These are phyloP conservation scores for Glomus cerebriforme DNA, from an alignment of 192 early-diverging fungal species.

Conservation along the genomic window DNA sequence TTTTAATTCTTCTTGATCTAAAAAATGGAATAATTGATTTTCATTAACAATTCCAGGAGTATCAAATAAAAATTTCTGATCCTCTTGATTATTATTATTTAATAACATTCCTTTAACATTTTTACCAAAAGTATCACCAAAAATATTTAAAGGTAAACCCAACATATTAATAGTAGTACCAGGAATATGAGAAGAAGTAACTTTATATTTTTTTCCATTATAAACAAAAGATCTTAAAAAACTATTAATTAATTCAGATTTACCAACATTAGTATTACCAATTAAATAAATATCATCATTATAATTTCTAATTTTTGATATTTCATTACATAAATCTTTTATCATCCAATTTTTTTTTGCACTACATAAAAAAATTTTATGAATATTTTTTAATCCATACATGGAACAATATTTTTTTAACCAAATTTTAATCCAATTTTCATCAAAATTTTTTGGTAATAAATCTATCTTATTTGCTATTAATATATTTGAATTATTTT, in stretches of 20 bases:
- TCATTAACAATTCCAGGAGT: constrained; percentile 67
- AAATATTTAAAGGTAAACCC: constrained; percentile 56
- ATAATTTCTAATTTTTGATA: constrained; percentile 41
- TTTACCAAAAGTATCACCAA: constrained; percentile 48
- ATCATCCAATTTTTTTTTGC: constrained; percentile 62
- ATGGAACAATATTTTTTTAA: constrained; percentile 42
- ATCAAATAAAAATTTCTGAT: constrained; percentile 51
- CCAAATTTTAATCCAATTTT: constrained; percentile 53
- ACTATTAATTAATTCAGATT: constrained; percentile 72
- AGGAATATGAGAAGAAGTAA: constrained; percentile 63
- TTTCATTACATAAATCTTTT: constrained; percentile 48
- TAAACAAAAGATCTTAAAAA: constrained; percentile 57
- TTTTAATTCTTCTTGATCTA: constrained; percentile 56
- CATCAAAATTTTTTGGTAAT: constrained; percentile 56
- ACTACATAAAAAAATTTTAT: constrained; percentile 56
- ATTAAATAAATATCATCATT: constrained; percentile 68
- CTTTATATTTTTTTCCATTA: constrained; percentile 46
- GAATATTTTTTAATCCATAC: constrained; percentile 35
- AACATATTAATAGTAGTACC: constrained; percentile 75
- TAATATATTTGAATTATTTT: constrained; percentile 45
- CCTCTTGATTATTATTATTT: constrained; percentile 38
- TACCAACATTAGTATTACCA: constrained; percentile 76
- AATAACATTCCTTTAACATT: constrained; percentile 18
- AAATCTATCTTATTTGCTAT: constrained; percentile 76
- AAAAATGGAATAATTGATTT: constrained; percentile 49